Evolutionary conservation across 2,329 filamentous ascomycete species (phyloP), one percentile per base, ranked within the genome.

Genomic region (Trichophyton benhamiae): DNA sequence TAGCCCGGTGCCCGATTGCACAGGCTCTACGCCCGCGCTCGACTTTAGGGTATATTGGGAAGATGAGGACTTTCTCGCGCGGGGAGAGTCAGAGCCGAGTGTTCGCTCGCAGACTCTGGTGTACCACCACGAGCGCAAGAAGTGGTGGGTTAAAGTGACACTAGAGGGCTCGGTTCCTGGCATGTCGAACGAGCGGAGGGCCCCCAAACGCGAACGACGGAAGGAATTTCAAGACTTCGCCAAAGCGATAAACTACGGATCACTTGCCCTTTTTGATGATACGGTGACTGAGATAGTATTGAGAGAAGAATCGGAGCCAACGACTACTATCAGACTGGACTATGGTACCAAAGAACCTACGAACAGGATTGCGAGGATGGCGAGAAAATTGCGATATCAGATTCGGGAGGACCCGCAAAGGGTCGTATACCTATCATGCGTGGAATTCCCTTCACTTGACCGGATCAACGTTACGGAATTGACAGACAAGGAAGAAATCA

Each of bases 81-180:
- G 25, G 8, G 44, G 38, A 41, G 46, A 55, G 11, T 48, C 48
- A 25, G 48, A 60, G 46, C 46, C 59, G 7, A 55, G 30, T 20
- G 15, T 41, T 38, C 64, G 58, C 48, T 65, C 63, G 59, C 60
- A 65, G 49, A 65, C 46, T 25, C 49, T 66, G 63, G 59, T 64
- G 22, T 62, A 63, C 38, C 60, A 61, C 55, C 38, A 64, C 13
- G 30, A 61, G 46, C 20, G 48, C 30, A 62, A 15, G 27, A 46
- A 52, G 33, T 63, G 61, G 63, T 61, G 62, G 61, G 30, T 62
- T 11, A 59, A 61, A 63, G 61, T 66, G 33, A 33, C 59, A 11
- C 41, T 65, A 42, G 30, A n/a, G n/a, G 59, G 27, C 20, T 33
- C 52, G 58, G 38, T 57, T 57, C 41, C 60, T 64, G 4, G 61